Conservation (phyloP, 805 yeast genomes). For the Candida mattraensis region DNA sequence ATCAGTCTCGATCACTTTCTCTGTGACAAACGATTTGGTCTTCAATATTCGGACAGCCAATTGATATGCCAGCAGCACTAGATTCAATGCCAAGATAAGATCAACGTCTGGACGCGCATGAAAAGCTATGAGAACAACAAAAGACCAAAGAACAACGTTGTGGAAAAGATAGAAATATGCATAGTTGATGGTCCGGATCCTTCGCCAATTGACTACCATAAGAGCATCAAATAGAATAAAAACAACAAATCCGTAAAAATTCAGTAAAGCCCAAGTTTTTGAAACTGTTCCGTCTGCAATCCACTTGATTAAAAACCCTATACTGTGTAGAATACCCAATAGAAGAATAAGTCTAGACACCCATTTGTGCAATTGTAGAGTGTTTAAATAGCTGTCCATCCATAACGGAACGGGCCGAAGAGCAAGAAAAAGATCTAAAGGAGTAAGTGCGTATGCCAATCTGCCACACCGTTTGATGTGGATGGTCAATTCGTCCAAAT, state of each 20-base stretch:
- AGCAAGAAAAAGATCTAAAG: slow-evolving; percentile 55
- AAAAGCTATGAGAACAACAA: slow-evolving; percentile 45
- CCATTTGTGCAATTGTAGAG: slow-evolving; percentile 69
- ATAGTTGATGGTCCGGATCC: slow-evolving; percentile 51
- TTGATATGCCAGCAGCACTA: slow-evolving; percentile 38
- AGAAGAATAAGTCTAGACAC: slow-evolving; percentile 55
- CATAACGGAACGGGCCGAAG: slow-evolving; percentile 55
- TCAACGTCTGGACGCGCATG: slow-evolving; percentile 75
- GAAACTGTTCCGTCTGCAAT: slow-evolving; percentile 32
- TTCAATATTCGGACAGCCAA: slow-evolving; percentile 33
- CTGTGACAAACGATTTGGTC: slow-evolving; percentile 20
- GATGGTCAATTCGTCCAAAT: slow-evolving; percentile 33
- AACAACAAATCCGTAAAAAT: slow-evolving; percentile 53
- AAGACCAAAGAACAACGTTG: slow-evolving; percentile 46
- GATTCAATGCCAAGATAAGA: slow-evolving; percentile 32
- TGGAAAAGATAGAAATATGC: slow-evolving; percentile 57
- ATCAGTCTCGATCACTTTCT: slow-evolving; percentile 21
- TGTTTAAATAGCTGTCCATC: slow-evolving; percentile 50
- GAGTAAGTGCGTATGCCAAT: slow-evolving; percentile 54
- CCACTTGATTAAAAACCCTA: slow-evolving; percentile 56
- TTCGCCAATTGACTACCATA: slow-evolving; percentile 45
- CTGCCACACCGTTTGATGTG: slow-evolving; percentile 62
- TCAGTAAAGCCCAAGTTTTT: slow-evolving; percentile 39
- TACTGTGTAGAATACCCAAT: slow-evolving; percentile 47
- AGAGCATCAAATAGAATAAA: slow-evolving; percentile 38